phyloP scores from a whole-genome alignment of 257 asterid species.

The Scutellaria barbata region DNA sequence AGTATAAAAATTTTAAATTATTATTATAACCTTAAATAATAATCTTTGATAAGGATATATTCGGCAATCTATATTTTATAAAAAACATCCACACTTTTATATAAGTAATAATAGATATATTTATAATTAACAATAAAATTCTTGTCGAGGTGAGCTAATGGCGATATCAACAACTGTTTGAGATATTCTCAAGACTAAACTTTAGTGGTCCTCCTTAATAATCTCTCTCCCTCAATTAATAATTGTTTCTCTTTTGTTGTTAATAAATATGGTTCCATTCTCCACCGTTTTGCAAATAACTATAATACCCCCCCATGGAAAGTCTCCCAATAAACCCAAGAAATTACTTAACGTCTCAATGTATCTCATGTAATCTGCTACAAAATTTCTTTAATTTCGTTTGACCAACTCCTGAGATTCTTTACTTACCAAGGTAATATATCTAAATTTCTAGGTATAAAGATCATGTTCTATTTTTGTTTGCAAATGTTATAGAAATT shows the following conservation, averaged over 20 bases:
- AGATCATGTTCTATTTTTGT: neutral
- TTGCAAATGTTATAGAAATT: neutral
- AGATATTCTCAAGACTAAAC: slow-evolving; percentile 6
- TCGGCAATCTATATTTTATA: too few species aligned
- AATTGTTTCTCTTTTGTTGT: neutral
- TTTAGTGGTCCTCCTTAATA: slow-evolving; percentile 38
- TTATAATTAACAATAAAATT: too few species aligned
- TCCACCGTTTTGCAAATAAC: slow-evolving; percentile 4
- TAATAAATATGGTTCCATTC: slow-evolving; percentile 16
- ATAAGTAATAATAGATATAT: too few species aligned
- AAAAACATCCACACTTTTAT: too few species aligned
- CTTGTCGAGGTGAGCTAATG: neutral
- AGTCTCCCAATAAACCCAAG: slow-evolving; percentile 33
- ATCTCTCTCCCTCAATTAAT: slow-evolving; percentile 10
- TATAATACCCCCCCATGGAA: neutral
- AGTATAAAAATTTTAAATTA: too few species aligned
- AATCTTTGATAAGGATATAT: too few species aligned
- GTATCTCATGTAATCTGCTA: neutral
- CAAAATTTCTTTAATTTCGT: slow-evolving; percentile 11
- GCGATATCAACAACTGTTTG: slow-evolving; percentile 25
- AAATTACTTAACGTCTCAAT: neutral
- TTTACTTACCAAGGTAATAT: slow-evolving; percentile 25
- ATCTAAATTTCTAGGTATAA: slow-evolving; percentile 4
- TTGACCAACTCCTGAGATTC: slow-evolving; percentile 25
- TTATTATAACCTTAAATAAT: too few species aligned